A percentile compares a stretch with the other conserved stretches of the same genome.
These are phyloP conservation scores for Litsea cubeba DNA, from an alignment of 164 flowering plant genomes.

Conservation along the genomic window DNA sequence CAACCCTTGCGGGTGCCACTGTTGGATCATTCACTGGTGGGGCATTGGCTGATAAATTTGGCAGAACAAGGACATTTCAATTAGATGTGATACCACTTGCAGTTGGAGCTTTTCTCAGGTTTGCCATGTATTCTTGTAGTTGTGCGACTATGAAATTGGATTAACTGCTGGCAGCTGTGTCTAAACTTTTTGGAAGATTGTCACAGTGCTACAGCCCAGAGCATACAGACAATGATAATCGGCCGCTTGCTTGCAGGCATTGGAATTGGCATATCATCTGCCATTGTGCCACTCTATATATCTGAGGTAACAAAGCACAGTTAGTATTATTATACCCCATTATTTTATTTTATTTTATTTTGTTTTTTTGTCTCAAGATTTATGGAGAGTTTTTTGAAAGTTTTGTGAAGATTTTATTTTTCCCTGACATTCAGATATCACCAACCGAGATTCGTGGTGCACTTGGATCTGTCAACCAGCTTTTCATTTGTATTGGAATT, in stretches of 20 bases:
- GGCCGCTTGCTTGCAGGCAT: slow-evolving; percentile 94
- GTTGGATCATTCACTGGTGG: slow-evolving; percentile 97
- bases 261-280: slow-evolving; percentile 97
- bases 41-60: slow-evolving; percentile 90
- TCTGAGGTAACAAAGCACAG: slow-evolving; percentile 62
- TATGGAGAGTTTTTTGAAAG: background rate
- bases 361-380: background rate
- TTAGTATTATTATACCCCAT: background rate
- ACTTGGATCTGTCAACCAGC: slow-evolving; percentile 92
- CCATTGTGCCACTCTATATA: slow-evolving; percentile 93
- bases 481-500: slow-evolving; percentile 89
- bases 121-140: slow-evolving; percentile 9
- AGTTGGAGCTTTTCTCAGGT: slow-evolving; percentile 89
- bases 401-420: slow-evolving; percentile 6
- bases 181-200: slow-evolving; percentile 11
- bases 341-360: too few relatives aligned
- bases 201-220: slow-evolving; percentile 83
- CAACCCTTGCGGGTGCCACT: slow-evolving; percentile 90
- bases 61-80: slow-evolving; percentile 83
- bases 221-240: slow-evolving; percentile 79
- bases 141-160: background rate
- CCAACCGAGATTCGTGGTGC: slow-evolving; percentile 99
- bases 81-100: slow-evolving; percentile 88
- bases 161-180: background rate
- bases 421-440: slow-evolving; percentile 56